A percentile compares a stretch with the other conserved stretches of the same genome.
phyloP scores from a whole-genome alignment of 2,329 filamentous ascomycete genomes.

The Claviceps capensis region DNA sequence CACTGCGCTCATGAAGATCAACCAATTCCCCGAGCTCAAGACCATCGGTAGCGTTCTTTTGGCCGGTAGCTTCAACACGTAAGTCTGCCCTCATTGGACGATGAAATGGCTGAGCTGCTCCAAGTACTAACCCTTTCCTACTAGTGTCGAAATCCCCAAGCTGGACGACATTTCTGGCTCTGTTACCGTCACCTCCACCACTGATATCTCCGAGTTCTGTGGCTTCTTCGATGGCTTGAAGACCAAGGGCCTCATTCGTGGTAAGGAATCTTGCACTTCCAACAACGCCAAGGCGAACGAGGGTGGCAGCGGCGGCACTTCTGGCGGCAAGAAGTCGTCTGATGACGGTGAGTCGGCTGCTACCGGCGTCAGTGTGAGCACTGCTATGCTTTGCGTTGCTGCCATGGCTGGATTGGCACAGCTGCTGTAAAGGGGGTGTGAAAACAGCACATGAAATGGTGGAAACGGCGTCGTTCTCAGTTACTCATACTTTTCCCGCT shows the following conservation, averaged over 20 bases:
- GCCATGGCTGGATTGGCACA: slow-evolving; percentile 34
- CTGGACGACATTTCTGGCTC: slow-evolving; percentile 57
- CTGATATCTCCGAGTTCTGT: slow-evolving; percentile 42
- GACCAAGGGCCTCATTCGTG: slow-evolving; percentile 26
- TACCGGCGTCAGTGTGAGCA: slow-evolving; percentile 32
- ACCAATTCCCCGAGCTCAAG: slow-evolving; percentile 54
- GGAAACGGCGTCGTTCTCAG: slow-evolving; percentile 23
- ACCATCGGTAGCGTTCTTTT: slow-evolving; percentile 74
- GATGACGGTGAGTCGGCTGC: slow-evolving; percentile 27
- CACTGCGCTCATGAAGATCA: slow-evolving; percentile 52
- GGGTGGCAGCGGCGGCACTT: slow-evolving; percentile 20
- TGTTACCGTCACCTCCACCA: slow-evolving; percentile 55
- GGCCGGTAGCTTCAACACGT: slow-evolving; percentile 73
- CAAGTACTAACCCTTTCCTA: neutral
- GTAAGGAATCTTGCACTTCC: slow-evolving; percentile 33
- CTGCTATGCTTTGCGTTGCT: slow-evolving; percentile 31
- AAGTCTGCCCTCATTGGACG: slow-evolving; percentile 26
- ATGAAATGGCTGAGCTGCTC: neutral
- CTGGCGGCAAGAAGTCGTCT: slow-evolving; percentile 13
- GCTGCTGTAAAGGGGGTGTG: slow-evolving; percentile 31
- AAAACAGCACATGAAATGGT: slow-evolving; percentile 15
- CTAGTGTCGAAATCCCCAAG: slow-evolving; percentile 56
- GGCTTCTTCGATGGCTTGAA: slow-evolving; percentile 33
- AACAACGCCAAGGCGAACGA: slow-evolving; percentile 40
- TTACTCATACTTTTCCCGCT: slow-evolving; percentile 19